Evolutionary conservation across 768 basidiomycete genomes (phyloP).

Genomic region (Tricholoma saponaceum): DNA sequence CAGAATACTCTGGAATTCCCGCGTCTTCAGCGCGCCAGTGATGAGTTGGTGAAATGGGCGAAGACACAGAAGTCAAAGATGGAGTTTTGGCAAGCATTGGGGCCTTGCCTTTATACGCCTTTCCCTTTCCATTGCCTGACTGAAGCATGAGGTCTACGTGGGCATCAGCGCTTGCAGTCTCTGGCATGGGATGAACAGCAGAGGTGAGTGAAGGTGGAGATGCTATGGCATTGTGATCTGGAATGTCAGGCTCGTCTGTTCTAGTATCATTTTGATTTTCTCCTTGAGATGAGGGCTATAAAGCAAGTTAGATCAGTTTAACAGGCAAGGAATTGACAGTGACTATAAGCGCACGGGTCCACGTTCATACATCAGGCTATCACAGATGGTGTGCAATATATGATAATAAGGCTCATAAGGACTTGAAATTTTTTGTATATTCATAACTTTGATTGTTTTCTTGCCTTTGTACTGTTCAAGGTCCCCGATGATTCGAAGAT

Average conservation of each 20-base stretch:
- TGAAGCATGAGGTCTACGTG: not conserved
- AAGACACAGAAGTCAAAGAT: not conserved
- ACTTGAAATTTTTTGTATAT: conserved; percentile 13
- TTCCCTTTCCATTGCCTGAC: not conserved
- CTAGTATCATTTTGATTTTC: not conserved
- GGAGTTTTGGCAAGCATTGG: not conserved
- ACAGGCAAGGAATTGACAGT: not conserved
- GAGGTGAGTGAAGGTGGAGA: not conserved
- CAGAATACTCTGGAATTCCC: not conserved
- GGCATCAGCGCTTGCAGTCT: not conserved
- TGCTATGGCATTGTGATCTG: not conserved
- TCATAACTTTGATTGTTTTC: conserved; percentile 18
- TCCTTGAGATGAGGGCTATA: not conserved
- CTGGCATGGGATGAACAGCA: not conserved
- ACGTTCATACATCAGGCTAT: conserved; percentile 14
- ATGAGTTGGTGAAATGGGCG: not conserved
- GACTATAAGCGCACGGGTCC: conserved; percentile 8
- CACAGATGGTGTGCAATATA: conserved; percentile 17
- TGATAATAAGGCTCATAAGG: conserved; percentile 27
- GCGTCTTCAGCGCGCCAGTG: not conserved
- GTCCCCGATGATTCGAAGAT: conserved; percentile 39
- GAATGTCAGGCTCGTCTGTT: not conserved
- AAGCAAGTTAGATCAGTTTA: not conserved
- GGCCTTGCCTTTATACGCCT: not conserved
- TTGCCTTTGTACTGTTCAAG: conserved; percentile 14